These are phyloP conservation scores for Paecilomyces formosus DNA, from an alignment of 2,329 filamentous ascomycete genomes.

Conservation along the genomic window DNA sequence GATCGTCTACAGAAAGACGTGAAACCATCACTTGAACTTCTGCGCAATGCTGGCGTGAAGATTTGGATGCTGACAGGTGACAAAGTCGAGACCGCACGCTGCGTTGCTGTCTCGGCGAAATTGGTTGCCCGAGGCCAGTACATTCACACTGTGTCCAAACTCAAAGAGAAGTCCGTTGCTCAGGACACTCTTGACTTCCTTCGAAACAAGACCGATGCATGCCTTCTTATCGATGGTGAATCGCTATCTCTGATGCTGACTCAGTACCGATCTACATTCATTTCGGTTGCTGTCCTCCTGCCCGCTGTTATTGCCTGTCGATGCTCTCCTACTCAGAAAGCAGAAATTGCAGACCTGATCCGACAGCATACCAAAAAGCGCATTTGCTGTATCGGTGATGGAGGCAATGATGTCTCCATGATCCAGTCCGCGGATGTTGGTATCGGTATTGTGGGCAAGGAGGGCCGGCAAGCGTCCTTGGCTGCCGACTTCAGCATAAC, in stretches of 20 bases:
- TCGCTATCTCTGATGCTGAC: constrained; percentile 75
- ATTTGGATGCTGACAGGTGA: constrained; percentile 99
- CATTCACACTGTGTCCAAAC: constrained; percentile 84
- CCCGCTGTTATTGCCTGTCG: constrained; percentile 93
- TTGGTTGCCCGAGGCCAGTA: constrained; percentile 89
- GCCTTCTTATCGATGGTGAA: constrained; percentile 90
- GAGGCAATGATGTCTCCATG: constrained; percentile 98
- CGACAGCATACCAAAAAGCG: constrained; percentile 87
- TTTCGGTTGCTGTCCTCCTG: constrained; percentile 76
- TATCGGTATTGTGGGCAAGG: constrained; percentile 96
- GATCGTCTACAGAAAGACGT: constrained; percentile 95
- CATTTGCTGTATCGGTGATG: constrained; percentile 94
- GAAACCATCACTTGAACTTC: constrained; percentile 86
- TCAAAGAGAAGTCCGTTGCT: constrained; percentile 75
- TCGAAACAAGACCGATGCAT: constrained; percentile 75
- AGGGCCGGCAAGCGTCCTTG: constrained; percentile 87
- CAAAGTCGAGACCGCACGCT: constrained; percentile 95
- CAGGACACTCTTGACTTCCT: constrained; percentile 86
- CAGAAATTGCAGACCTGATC: constrained; percentile 85
- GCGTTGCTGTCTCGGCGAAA: constrained; percentile 91
- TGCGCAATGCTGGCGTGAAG: constrained; percentile 95
- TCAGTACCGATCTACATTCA: constrained; percentile 77
- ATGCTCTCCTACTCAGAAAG: constrained; percentile 95
- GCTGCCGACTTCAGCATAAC: constrained; percentile 96
- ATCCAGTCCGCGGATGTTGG: constrained; percentile 98